Conservation (phyloP, 2,329 filamentous ascomycete species). For the Ophiocordyceps camponoti-saundersi region DNA sequence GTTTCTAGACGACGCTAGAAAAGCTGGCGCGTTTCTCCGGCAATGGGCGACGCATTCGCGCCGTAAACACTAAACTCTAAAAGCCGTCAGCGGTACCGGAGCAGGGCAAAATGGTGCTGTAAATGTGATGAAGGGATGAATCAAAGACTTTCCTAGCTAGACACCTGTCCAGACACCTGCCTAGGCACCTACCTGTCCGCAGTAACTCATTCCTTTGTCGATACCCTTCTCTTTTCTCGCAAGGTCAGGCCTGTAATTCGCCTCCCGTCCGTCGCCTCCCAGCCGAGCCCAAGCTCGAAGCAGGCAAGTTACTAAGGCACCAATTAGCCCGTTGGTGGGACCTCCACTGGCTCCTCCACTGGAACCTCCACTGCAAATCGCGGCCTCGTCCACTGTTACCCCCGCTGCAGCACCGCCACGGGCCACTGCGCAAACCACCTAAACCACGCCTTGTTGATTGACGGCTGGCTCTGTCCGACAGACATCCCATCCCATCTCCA, state of each 20-base stretch:
- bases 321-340: not conserved
- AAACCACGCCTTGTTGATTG: not conserved
- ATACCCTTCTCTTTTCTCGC: too few species aligned
- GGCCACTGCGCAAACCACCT: not conserved
- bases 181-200: not conserved
- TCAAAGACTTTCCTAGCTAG: too few species aligned
- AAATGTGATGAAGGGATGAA: not conserved
- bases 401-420: not conserved
- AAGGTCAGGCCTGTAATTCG: not conserved
- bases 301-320: not conserved
- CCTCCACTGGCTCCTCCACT: not conserved
- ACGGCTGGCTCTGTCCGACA: not conserved
- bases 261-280: not conserved
- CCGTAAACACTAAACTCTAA: not conserved
- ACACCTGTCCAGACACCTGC: too few species aligned
- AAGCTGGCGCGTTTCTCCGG: not conserved
- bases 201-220: not conserved
- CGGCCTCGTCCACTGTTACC: not conserved
- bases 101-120: not conserved
- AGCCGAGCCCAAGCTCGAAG: not conserved
- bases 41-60: not conserved
- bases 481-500: not conserved
- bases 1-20: not conserved
- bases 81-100: not conserved
- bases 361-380: not conserved